These are phyloP conservation scores for Clohesyomyces aquaticus DNA, from an alignment of 495 filamentous ascomycete species.

Conservation along the genomic window DNA sequence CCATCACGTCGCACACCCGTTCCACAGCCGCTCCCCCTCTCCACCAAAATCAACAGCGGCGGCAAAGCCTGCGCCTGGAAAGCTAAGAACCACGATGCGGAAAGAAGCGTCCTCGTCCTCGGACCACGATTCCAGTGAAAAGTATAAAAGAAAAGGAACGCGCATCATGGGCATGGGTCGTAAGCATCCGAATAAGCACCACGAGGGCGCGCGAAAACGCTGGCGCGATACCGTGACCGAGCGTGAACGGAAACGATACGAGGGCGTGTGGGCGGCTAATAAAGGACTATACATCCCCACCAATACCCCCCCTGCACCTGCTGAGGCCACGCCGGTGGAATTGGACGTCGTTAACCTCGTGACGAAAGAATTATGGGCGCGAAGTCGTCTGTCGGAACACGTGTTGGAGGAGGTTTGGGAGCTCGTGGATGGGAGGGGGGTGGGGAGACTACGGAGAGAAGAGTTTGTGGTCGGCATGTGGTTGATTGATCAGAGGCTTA, in stretches of 20 bases:
- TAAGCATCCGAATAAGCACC: constrained; percentile 81
- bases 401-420: constrained; percentile 83
- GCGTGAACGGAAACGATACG: constrained; percentile 84
- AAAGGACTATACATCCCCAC: constrained; percentile 60
- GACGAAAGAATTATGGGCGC: constrained; percentile 82
- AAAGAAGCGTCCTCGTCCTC: constrained; percentile 53
- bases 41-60: constrained; percentile 50
- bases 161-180: constrained; percentile 51
- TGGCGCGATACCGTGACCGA: constrained; percentile 80
- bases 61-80: constrained; percentile 36
- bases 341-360: constrained; percentile 73
- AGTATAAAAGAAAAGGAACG: constrained; percentile 51
- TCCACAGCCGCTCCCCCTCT: constrained; percentile 57
- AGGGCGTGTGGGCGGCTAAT: constrained; percentile 96
- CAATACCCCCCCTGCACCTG: constrained; percentile 9
- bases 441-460: constrained; percentile 66
- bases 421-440: constrained; percentile 69
- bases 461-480: constrained; percentile 97
- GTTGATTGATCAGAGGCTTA: constrained; percentile 88
- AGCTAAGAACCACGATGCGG: constrained; percentile 75
- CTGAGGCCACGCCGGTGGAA: no score
- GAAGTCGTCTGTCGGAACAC: constrained; percentile 69
- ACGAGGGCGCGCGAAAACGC: constrained; percentile 82
- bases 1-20: constrained; percentile 54
- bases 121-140: constrained; percentile 61